Evolutionary conservation across 805 yeast genomes (phyloP), one percentile per base, ranked within the genome.

Genomic region (Saccharomycopsis selenospora): DNA sequence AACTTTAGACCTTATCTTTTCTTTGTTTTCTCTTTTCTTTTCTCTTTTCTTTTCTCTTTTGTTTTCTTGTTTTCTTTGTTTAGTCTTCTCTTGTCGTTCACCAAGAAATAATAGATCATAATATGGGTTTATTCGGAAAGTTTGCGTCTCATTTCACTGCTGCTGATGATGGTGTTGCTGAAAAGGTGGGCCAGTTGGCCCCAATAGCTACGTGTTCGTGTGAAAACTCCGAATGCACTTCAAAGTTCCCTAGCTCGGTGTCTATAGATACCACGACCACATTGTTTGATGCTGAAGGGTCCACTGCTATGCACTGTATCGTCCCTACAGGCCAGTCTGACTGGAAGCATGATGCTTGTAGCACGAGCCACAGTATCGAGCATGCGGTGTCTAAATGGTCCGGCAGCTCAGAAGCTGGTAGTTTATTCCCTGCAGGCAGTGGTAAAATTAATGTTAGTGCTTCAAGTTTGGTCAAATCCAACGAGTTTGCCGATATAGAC

Each of bases 321-420:
- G 80, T 90, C 0, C 84, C 96, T 2, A 89, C 97, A 0, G 95
- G 93, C 8, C 80, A 80, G 56, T 61, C 76, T 0, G 95, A 91
- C 64, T 91, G 99, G 99, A 68, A 66, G 13, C 91, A 78, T 53
- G 85, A 85, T 59, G 86, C 95, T 2, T 69, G 73, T 6, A 68
- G 71, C 7, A 76, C 72, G 26, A 46, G 59, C 22, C 65, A 68
- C 2, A 68, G 80, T 0, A 67, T 83, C 30, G 74, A 79, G 33
- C 55, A 70, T 30, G 67, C 64, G 8, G 66, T 79, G 7, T 61
- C 64, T 18, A 50, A 58, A n/a, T 76, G 74, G 74, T 55, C 66
- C 63, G 56, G 60, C 51, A 10, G 54, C 36, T 46, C 58, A 46
- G 46, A 57, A 55, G 50, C 63, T 27, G 46, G 59, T 10, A 61